Percentiles rank a stretch among this genome's conserved stretches.
Conservation (phyloP, 495 filamentous ascomycete genomes). For the Parathielavia hyrcaniae region DNA sequence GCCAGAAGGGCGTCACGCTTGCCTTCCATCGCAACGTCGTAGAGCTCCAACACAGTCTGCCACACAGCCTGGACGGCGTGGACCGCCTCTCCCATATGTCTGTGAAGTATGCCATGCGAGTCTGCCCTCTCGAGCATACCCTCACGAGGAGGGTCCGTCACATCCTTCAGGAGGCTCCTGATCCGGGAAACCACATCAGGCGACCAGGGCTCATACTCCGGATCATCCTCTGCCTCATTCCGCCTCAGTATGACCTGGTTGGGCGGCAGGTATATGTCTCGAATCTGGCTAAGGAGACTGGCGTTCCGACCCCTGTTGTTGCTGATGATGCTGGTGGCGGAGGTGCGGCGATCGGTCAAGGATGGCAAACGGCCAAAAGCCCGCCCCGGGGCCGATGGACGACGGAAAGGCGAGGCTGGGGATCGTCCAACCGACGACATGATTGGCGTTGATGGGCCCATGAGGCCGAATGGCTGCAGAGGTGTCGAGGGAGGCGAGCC, state of each 20-base stretch:
- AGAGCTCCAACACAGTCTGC: neutral
- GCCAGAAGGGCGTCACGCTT: neutral
- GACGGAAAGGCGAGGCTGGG: no score
- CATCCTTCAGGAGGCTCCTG: neutral
- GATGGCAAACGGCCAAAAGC: no score
- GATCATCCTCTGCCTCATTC: neutral
- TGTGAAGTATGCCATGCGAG: neutral
- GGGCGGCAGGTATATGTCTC: neutral
- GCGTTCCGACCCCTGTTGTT: neutral
- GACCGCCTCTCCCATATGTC: neutral
- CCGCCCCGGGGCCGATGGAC: no score
- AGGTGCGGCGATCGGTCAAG: neutral
- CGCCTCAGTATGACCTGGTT: neutral
- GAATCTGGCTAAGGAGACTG: no score
- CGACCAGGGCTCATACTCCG: neutral
- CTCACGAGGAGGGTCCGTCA: neutral
- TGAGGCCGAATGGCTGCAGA: no score
- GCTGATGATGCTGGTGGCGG: neutral
- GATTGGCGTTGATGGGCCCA: no score
- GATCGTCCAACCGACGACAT: no score
- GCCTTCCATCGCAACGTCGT: constrained; percentile 3
- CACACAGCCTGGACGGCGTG: neutral
- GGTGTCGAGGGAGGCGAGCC: no score
- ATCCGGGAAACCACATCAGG: neutral
- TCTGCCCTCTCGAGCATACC: constrained; percentile 3